Percentiles rank a stretch among this genome's conserved stretches.
Conservation (phyloP, 768 basidiomycete species). For the Coprinellus micaceus region DNA sequence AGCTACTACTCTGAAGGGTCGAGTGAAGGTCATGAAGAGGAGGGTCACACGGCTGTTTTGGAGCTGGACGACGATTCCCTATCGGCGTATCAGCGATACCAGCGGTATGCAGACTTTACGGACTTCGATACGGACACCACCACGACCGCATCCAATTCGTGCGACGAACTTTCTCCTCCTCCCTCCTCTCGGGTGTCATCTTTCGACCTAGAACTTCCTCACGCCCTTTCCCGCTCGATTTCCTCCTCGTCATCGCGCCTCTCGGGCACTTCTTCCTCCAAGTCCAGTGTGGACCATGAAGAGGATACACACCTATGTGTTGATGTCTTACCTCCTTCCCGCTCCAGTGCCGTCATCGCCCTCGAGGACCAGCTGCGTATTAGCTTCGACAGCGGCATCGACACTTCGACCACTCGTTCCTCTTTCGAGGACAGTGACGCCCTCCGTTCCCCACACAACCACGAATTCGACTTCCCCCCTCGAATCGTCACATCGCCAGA, state of each 20-base stretch:
- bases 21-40: background rate
- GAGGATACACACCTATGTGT: background rate
- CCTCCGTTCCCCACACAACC: slow-evolving; percentile 14
- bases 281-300: background rate
- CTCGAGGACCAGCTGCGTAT: background rate
- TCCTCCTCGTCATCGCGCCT: slow-evolving; percentile 32
- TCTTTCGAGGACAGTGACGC: slow-evolving; percentile 21
- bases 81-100: slow-evolving; percentile 5
- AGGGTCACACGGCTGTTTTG: background rate
- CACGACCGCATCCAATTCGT: slow-evolving; percentile 6
- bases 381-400: slow-evolving; percentile 11
- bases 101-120: background rate
- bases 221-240: slow-evolving; percentile 40
- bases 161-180: slow-evolving; percentile 15
- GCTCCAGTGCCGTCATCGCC: background rate
- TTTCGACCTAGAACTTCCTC: slow-evolving; percentile 15
- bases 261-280: background rate
- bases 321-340: background rate
- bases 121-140: slow-evolving; percentile 6
- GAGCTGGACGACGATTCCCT: background rate
- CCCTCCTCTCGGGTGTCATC: slow-evolving; percentile 32
- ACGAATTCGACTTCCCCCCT: background rate
- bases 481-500: background rate
- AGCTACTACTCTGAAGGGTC: background rate
- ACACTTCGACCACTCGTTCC: slow-evolving; percentile 16